Base-by-base conservation (phyloP, 495 filamentous ascomycete species). In the Staphylotrichum tortipilum region DNA sequence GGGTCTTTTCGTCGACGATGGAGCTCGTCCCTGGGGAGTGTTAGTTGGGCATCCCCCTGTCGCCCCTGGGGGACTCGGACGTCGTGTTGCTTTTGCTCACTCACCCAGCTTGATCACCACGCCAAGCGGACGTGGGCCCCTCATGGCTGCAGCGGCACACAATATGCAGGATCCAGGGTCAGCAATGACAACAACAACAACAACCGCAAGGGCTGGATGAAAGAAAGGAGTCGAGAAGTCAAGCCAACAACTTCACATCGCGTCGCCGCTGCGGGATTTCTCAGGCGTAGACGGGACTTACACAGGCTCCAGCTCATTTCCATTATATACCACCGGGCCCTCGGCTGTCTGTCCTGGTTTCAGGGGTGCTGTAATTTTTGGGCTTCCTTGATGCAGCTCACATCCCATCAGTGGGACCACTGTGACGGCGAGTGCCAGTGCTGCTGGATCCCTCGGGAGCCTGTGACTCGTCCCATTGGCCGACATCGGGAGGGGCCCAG, bases 1-100 rank as follows among this genome's bases (percentile, higher is more conserved):
- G 92, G n/a, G 86, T 95, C 57, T 83, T 88, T 63, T 98, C 92
- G 66, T 96, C 86, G 43, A 97, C 92, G 56, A 98, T 96, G 12
- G 92, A 98, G 68, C 89, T 95, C 21, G 92, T 96, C 55, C 92
- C 92, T 98, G 50, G 12, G 1, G 22, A 9, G 15, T 35, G 47
- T 52, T 29, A 56, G 47, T 41, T 30, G 36, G 9, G 33, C 33
- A 19, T n/a, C n/a, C n/a, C n/a, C n/a, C n/a, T n/a, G n/a, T n/a
- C n/a, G n/a, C n/a, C n/a, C n/a, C n/a, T n/a, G n/a, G n/a, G n/a
- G n/a, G n/a, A n/a, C n/a, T n/a, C n/a, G n/a, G n/a, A n/a, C n/a
- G n/a, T n/a, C n/a, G n/a, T n/a, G n/a, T n/a, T n/a, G n/a, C n/a
- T n/a, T n/a, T n/a, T n/a, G n/a, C n/a, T 35, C 24, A 29, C 82